phyloP scores from a whole-genome alignment of 2,329 filamentous ascomycete genomes.

The Talaromyces marneffei region DNA sequence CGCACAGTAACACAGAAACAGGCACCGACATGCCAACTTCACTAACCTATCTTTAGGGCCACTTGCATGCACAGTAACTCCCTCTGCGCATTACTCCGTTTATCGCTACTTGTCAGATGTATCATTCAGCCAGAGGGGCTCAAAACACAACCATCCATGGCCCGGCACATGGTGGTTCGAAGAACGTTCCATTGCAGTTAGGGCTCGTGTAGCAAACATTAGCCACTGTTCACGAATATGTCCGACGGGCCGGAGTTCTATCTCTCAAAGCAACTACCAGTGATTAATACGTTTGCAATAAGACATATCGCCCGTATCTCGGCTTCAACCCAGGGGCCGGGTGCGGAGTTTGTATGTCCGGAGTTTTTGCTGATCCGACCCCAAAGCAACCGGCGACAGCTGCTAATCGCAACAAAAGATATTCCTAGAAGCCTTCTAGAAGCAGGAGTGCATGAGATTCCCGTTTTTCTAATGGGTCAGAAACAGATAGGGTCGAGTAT shows the following conservation, averaged over 20 bases:
- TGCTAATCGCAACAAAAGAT: not conserved
- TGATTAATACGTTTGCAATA: too few species aligned
- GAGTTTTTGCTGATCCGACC: slow-evolving; percentile 3
- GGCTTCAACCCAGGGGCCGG: not conserved
- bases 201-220: not conserved
- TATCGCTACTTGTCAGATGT: not conserved
- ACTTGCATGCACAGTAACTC: not conserved
- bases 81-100: not conserved
- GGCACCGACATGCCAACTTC: not conserved
- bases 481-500: not conserved
- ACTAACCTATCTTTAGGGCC: not conserved
- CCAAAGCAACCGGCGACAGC: not conserved
- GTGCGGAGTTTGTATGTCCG: slow-evolving; percentile 1
- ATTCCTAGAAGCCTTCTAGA: not conserved
- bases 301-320: not conserved
- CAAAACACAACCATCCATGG: not conserved
- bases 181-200: not conserved
- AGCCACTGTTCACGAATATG: not conserved
- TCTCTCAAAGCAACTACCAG: not conserved
- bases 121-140: not conserved
- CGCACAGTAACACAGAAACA: not conserved
- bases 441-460: not conserved
- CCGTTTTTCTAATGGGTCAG: not conserved
- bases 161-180: not conserved
- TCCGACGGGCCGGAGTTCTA: slow-evolving; percentile 6